Evolutionary conservation across 805 yeast species (phyloP), one percentile per base, ranked within the genome.

Genomic region (Kockiozyma suomiensis): DNA sequence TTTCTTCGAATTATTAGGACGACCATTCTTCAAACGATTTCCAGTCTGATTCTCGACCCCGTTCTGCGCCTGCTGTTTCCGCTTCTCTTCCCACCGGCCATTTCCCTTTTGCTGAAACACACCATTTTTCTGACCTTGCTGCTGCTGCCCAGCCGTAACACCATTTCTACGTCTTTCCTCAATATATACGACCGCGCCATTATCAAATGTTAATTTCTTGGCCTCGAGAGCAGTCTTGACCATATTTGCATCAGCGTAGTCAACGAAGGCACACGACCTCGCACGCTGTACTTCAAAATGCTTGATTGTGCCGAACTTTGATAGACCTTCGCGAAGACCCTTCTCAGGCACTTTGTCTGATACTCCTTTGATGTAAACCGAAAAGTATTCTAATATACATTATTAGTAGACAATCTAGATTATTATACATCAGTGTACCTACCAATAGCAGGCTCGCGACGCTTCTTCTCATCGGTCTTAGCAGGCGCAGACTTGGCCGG

Each of bases 331-430:
- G 41, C 61, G 57, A n/a, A 74, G 68, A 33, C 62, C 65, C 17
- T 41, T 59, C 19, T 66, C 70, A 61, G 70, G 67, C 13, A 72
- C 71, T 28, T 64, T 57, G 30, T 47, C 62, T 43, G 69, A 59
- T 23, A 74, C 74, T 38, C 73, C 70, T 61, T 73, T 73, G 65
- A 74, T 66, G 66, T 72, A 74, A 19, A 74, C 78, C 8, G 77
- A 75, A 63, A 70, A 71, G 60, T 46, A 70, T 37, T 68, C 70
- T 45, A 26, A 26, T n/a, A 21, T 21, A 32, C 15, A 26, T 17
- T 38, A 43, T 42, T 3, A 15, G 5, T 19, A 40, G 19, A 40
- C 30, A 19, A 6, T 6, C 8, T 3, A 38, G 21, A 38, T 7
- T 38, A 23, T 42, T 3, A 23, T 42, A 17, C 8, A 17, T n/a